Base-by-base conservation (phyloP, 2,329 filamentous ascomycete species). In the Ophiostoma australiae region DNA sequence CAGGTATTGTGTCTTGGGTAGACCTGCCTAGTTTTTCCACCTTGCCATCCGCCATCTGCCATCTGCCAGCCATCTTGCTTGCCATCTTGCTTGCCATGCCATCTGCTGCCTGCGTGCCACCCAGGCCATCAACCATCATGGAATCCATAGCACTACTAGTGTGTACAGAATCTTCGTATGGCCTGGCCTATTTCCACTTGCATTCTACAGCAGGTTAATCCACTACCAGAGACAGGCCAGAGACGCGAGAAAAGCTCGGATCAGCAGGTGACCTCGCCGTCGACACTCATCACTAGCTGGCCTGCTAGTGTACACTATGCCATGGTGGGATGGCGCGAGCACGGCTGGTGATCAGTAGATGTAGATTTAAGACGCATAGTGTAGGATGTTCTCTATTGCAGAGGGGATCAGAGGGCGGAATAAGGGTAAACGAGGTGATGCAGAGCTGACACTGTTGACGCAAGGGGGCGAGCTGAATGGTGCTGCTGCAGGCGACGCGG, bases 211-310 rank as follows among this genome's bases (percentile, higher is more conserved):
- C 52, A 58, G n/a, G n/a, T 27, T 58, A 58, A 13, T 58, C 52
- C 52, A 58, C 52, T 58, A 27, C 23, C 52, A 23, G n/a, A 58
- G 23, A 13, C 52, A 58, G 52, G 27, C 52, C 15, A 17, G 15
- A 17, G 5, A 48, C 52, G 10, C 27, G 52, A 55, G 8, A 10
- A 17, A 33, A 63, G 58, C 58, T 33, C 58, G 27, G 58, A 33
- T 63, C 58, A 63, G n/a, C 58, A 63, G 58, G 58, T 63, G 58
- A 63, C 58, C 58, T 63, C 20, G 37, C 10, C 13, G 37, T 39
- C 37, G 37, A 39, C 8, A 20, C 44, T 48, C 41, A 11, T 39
- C 37, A 31, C 27, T 44, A 23, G 48, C 48, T 23, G 17, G 58
- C 23, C 52, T 63, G 58, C 58, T 31, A 44, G 27, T 31, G 20